Conservation (phyloP, 345 rosid genomes). For the Combretum micranthum region DNA sequence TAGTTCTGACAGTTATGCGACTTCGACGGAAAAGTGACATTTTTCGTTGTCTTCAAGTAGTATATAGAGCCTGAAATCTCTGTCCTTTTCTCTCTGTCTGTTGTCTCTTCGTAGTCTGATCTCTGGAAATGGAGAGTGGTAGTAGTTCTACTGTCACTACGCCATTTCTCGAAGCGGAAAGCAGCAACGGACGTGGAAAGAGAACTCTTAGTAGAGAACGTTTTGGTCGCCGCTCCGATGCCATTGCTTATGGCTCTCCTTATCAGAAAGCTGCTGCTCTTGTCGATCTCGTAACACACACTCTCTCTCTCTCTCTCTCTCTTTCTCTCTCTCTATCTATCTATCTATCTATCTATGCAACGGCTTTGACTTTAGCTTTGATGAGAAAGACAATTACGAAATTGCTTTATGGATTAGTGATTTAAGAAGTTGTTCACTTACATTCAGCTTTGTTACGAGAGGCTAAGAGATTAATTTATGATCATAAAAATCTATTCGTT, state of each 20-base stretch:
- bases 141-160: too few relatives aligned
- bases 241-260: constrained; percentile 68
- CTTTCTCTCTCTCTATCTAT: not conserved
- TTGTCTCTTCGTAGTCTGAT: not conserved
- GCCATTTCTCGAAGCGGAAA: constrained; percentile 44
- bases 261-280: constrained; percentile 96
- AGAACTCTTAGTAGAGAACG: constrained; percentile 10
- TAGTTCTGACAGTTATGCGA: too few relatives aligned
- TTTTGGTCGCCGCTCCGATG: constrained; percentile 53
- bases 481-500: too few relatives aligned
- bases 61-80: too few relatives aligned
- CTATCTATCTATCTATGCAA: not conserved
- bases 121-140: constrained; percentile 7
- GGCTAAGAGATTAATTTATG: too few relatives aligned
- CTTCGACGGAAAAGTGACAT: too few relatives aligned
- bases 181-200: constrained; percentile 16
- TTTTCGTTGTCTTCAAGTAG: too few relatives aligned
- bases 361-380: not conserved
- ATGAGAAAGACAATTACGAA: too few relatives aligned
- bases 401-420: too few relatives aligned
- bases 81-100: too few relatives aligned
- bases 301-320: not conserved
- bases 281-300: constrained; percentile 70
- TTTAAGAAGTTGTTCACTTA: too few relatives aligned
- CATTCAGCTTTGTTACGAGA: too few relatives aligned